Conservation (phyloP, 2,329 filamentous ascomycete species). For the Zasmidium citrigriseum region DNA sequence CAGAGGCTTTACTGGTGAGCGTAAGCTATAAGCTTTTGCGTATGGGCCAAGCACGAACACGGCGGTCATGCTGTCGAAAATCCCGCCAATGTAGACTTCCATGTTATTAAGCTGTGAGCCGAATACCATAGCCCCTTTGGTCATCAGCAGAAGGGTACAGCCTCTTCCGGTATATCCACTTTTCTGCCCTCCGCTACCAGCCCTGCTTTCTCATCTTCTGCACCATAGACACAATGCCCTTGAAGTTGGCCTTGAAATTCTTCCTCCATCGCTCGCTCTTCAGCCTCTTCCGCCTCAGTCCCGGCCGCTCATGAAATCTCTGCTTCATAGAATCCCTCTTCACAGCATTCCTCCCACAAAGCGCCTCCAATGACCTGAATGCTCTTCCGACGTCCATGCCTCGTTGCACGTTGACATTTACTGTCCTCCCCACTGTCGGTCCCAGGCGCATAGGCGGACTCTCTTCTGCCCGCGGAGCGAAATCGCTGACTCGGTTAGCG, state of each 20-base stretch:
- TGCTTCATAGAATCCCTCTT: conserved; percentile 59
- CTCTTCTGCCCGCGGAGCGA: too few relatives aligned
- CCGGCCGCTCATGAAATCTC: conserved; percentile 72
- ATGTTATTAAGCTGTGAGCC: too few relatives aligned
- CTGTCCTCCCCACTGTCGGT: conserved; percentile 42
- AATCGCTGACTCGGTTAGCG: too few relatives aligned
- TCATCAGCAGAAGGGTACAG: too few relatives aligned
- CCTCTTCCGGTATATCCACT: background rate
- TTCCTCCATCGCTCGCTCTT: conserved; percentile 67
- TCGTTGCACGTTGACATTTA: conserved; percentile 36
- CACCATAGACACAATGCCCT: conserved; percentile 63
- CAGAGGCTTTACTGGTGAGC: too few relatives aligned
- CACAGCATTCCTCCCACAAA: conserved; percentile 59
- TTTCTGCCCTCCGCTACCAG: conserved; percentile 65
- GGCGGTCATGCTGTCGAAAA: too few relatives aligned
- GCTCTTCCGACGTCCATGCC: conserved; percentile 52
- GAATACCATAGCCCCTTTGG: too few relatives aligned
- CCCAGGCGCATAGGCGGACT: conserved; percentile 37
- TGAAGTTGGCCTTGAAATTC: conserved; percentile 70
- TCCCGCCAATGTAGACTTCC: too few relatives aligned
- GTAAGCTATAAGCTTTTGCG: too few relatives aligned
- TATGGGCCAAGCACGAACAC: too few relatives aligned
- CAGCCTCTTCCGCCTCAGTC: conserved; percentile 76
- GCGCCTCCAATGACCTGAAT: conserved; percentile 46
- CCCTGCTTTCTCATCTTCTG: conserved; percentile 73